Conservation (phyloP, 768 basidiomycete genomes). For the Lactarius quietus region DNA sequence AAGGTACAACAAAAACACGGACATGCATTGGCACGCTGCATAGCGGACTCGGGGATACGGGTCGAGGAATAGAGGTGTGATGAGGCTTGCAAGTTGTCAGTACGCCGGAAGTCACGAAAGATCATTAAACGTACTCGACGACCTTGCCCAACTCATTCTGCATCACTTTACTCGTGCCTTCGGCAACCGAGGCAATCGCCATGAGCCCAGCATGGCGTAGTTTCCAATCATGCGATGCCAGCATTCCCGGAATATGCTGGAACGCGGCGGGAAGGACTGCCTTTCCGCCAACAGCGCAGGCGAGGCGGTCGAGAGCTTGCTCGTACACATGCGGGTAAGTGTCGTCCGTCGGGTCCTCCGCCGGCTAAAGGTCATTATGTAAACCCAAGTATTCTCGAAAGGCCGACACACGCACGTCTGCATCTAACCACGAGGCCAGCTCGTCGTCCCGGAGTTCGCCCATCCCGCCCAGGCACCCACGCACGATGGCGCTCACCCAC, state of each 20-base stretch:
- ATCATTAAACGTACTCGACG: constrained; percentile 54
- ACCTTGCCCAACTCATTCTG: constrained; percentile 78
- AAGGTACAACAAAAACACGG: constrained; percentile 31
- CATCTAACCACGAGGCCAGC: constrained; percentile 60
- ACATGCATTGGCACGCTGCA: constrained; percentile 87
- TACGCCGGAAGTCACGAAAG: neutral
- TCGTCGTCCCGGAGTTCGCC: constrained; percentile 67
- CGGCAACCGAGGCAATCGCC: constrained; percentile 82
- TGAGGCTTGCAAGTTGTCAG: constrained; percentile 45
- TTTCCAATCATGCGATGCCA: constrained; percentile 80
- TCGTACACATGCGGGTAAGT: constrained; percentile 75
- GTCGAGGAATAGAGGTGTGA: constrained; percentile 75
- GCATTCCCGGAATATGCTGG: constrained; percentile 78
- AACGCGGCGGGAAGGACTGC: constrained; percentile 76
- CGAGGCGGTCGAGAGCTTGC: constrained; percentile 76
- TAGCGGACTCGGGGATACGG: constrained; percentile 67
- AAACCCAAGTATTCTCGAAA: neutral
- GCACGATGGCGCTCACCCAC: constrained; percentile 67
- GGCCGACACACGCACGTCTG: constrained; percentile 55
- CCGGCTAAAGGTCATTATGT: constrained; percentile 44
- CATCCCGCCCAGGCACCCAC: constrained; percentile 81
- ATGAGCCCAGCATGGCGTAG: constrained; percentile 81
- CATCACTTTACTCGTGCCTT: constrained; percentile 81
- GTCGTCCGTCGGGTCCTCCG: constrained; percentile 59
- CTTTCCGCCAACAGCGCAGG: constrained; percentile 75